Percentiles rank a stretch among this genome's conserved stretches.
Evolutionary conservation across 441 rosid species (phyloP).

Genomic region (Gossypium davidsonii): DNA sequence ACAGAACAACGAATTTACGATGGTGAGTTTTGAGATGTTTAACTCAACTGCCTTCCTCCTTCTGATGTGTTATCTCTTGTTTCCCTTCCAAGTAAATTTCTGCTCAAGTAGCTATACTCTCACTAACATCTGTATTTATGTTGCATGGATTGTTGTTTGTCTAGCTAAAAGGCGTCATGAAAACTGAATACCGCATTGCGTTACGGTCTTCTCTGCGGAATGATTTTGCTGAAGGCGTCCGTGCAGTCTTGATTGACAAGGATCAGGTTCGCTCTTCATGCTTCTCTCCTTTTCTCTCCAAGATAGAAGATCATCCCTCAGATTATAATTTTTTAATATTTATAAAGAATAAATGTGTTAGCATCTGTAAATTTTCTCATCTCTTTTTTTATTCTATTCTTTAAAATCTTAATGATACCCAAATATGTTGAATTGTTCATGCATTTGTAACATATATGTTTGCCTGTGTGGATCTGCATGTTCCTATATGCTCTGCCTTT

Average conservation of each 20-base stretch:
- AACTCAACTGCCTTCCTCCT: background rate
- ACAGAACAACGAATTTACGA: conserved; percentile 41
- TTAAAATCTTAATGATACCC: background rate
- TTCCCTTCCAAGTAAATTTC: background rate
- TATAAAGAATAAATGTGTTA: background rate
- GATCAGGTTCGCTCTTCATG: conserved; percentile 64
- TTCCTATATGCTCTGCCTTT: too few species aligned
- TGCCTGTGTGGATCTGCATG: background rate
- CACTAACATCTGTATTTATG: background rate
- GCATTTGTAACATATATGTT: background rate
- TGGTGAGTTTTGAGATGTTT: conserved; percentile 34
- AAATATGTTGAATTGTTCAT: background rate
- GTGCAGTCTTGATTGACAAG: conserved; percentile 89
- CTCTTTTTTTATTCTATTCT: background rate
- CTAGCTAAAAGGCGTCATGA: conserved; percentile 78
- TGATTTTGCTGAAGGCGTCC: conserved; percentile 90
- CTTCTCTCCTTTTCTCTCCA: background rate
- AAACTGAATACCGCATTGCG: conserved; percentile 74
- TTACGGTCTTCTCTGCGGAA: conserved; percentile 60
- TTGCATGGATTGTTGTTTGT: conserved; percentile 7
- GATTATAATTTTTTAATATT: background rate
- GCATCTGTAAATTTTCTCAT: background rate
- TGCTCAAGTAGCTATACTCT: background rate
- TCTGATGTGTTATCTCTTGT: background rate
- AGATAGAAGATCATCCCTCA: background rate